A percentile compares a stretch with the other conserved stretches of the same genome.
phyloP scores from a whole-genome alignment of 106 monocot species.

The Iris macrosiphon region DNA sequence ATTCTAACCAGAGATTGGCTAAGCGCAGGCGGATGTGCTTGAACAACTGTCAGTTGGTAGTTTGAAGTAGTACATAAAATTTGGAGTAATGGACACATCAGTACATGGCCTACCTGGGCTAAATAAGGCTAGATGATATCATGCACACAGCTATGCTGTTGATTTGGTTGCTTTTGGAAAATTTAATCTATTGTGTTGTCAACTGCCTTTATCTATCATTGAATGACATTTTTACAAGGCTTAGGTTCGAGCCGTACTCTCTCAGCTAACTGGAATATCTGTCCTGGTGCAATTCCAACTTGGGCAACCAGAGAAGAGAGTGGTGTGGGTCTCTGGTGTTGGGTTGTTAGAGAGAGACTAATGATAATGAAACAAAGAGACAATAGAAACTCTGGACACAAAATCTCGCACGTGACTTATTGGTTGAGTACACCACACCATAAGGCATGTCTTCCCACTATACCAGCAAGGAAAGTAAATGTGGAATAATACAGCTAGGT shows the following conservation, averaged over 20 bases:
- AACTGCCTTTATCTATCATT: not conserved
- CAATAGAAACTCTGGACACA: too few species aligned
- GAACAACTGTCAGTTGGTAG: too few species aligned
- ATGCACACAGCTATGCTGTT: not conserved
- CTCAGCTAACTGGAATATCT: constrained; percentile 4
- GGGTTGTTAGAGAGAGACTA: not conserved
- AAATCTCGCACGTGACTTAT: too few species aligned
- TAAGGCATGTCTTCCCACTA: too few species aligned
- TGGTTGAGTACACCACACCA: too few species aligned
- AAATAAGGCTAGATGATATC: not conserved
- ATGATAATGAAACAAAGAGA: not conserved
- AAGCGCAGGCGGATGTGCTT: too few species aligned
- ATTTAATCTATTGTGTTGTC: not conserved
- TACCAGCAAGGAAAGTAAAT: too few species aligned
- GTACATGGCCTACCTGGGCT: too few species aligned
- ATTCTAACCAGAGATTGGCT: too few species aligned
- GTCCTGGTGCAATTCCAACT: not conserved
- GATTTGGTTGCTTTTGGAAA: not conserved
- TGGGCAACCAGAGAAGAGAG: not conserved
- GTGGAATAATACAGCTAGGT: too few species aligned
- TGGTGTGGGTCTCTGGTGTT: not conserved
- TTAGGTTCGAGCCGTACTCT: not conserved
- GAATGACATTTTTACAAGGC: not conserved
- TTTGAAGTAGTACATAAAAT: too few species aligned
- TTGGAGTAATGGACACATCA: too few species aligned